A percentile compares a stretch with the other conserved stretches of the same genome.
Conservation (phyloP, 768 basidiomycete species). For the Rhodosporidiobolus sp. region DNA sequence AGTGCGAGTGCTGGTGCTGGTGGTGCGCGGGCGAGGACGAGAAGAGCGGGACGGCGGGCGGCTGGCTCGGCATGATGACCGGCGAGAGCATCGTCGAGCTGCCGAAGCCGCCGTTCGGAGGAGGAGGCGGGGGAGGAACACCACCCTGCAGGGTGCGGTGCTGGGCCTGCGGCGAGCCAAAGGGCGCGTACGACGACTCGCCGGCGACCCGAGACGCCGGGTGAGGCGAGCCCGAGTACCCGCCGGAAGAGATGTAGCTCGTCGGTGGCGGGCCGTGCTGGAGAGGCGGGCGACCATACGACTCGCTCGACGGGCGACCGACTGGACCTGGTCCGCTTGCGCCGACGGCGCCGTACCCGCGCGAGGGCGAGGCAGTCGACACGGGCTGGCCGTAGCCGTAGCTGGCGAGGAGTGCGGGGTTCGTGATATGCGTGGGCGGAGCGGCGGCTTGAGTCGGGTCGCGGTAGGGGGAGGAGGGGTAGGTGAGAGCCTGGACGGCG, state of each 20-base stretch:
- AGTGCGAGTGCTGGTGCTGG: not conserved
- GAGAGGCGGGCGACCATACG: not conserved
- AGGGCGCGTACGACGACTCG: not conserved
- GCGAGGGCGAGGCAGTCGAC: not conserved
- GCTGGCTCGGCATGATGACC: conserved; percentile 24
- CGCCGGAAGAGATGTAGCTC: not conserved
- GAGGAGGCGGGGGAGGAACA: not conserved
- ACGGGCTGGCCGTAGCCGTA: conserved; percentile 15
- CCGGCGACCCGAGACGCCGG: not conserved
- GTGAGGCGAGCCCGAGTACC: not conserved
- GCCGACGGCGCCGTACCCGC: conserved; percentile 28
- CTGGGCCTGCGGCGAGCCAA: not conserved
- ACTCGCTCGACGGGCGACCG: not conserved
- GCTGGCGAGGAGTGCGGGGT: conserved; percentile 37
- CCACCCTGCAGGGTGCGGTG: not conserved
- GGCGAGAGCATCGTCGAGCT: conserved; percentile 33
- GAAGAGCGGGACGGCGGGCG: conserved; percentile 16
- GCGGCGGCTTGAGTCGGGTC: conserved; percentile 5
- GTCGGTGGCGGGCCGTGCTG: not conserved
- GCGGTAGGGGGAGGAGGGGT: conserved; percentile 12
- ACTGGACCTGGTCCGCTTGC: conserved; percentile 14
- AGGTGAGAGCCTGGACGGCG: conserved; percentile 3
- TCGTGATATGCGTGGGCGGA: conserved; percentile 31
- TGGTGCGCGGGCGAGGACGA: not conserved
- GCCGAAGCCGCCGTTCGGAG: not conserved